Evolutionary conservation across 1,139 yeast species (phyloP), one percentile per base, ranked within the genome.

Genomic region (Diutina neorugosa): DNA sequence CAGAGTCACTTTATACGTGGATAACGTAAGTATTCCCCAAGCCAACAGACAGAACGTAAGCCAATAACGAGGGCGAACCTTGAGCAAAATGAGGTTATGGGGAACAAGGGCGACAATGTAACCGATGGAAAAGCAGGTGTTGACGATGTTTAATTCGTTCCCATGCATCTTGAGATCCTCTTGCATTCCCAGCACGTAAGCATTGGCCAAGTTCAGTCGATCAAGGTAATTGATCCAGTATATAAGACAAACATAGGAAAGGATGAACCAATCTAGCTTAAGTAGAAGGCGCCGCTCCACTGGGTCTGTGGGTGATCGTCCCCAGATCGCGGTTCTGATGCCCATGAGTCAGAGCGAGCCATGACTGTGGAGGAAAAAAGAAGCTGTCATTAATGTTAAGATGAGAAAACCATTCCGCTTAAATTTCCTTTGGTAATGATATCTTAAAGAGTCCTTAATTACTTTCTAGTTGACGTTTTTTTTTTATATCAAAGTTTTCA

Each of bases 81-180:
- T 74, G 54, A 80, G 63, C 21, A 81, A 63, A 52, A 77, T 71
- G 60, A 77, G 59, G 60, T 80, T 79, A 57, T 79, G 75, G 1
- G 86, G 86, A 44, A 82, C 63, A 70, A 80, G 74, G 4, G 82
- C 81, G 16, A 81, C 68, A 25, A 78, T 74, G 62, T 80, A 81
- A 1, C 87, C 87, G 5, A 81, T 76, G 11, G 79, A 78, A 63
- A 81, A 82, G 52, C 78, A 73, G 0, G 34, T 74, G 57, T 57
- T 79, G 80, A 37, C 16, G 74, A 69, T n/a, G 78, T 84, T 48
- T 31, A 48, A 48, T 58, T 65, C 4, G 61, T 69, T 12, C 62
- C 64, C 14, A 62, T 68, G 53, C 74, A 70, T 56, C 60, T 64
- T 20, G 67, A 70, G 27, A 55, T 63, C 55, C 54, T 63, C 55